These are phyloP conservation scores for Penstemon eatonii DNA, from an alignment of 257 asterid genomes.

Conservation along the genomic window DNA sequence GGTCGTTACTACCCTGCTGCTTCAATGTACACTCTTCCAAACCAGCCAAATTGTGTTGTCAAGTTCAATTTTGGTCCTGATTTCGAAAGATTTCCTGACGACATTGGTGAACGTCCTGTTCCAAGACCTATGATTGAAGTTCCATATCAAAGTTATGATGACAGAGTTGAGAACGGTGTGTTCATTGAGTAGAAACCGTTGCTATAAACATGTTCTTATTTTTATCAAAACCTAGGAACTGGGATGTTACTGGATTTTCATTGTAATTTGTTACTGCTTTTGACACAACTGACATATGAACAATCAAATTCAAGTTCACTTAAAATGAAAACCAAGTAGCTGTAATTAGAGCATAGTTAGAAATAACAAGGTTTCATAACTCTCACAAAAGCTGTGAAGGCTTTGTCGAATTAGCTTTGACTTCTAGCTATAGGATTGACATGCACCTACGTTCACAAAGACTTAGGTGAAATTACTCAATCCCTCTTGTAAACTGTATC, in stretches of 20 bases:
- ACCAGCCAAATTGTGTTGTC: conserved; percentile 84
- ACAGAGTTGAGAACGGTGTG: conserved; percentile 80
- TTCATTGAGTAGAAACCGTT: conserved; percentile 56
- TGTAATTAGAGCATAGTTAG: neutral
- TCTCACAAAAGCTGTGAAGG: conserved; percentile 14
- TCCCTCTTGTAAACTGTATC: conserved; percentile 18
- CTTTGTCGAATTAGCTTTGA: neutral
- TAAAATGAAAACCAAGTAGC: conserved; percentile 4
- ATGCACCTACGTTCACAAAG: neutral
- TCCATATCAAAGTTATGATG: conserved; percentile 76
- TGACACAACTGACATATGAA: conserved; percentile 23
- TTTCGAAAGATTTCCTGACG: conserved; percentile 75
- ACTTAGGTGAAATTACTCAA: conserved; percentile 11
- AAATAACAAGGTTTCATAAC: conserved; percentile 8
- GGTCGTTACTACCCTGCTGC: conserved; percentile 97
- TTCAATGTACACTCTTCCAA: conserved; percentile 95
- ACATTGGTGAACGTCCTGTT: conserved; percentile 63
- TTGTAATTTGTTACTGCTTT: conserved; percentile 31
- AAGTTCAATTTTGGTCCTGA: conserved; percentile 98
- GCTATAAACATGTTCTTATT: conserved; percentile 27
- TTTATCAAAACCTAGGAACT: conserved; percentile 4
- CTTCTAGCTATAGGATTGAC: neutral
- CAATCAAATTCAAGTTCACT: conserved; percentile 22
- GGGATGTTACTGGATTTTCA: conserved; percentile 12
- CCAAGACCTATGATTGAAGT: conserved; percentile 95